Evolutionary conservation across 2,329 filamentous ascomycete species (phyloP).

Genomic region (Zasmidium angulare): DNA sequence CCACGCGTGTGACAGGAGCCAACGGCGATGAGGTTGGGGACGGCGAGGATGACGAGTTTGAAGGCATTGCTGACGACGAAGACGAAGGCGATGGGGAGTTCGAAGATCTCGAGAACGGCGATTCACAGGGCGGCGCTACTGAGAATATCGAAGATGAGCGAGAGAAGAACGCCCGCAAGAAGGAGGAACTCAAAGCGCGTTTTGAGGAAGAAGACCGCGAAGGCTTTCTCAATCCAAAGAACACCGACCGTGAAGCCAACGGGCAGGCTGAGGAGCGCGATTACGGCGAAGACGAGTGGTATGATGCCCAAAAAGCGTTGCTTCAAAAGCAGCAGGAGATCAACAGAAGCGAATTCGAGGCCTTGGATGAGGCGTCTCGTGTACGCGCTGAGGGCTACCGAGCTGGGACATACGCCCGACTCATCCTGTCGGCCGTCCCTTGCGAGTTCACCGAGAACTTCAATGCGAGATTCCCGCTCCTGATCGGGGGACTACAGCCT

Average conservation of each 20-base stretch:
- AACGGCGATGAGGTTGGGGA: conserved; percentile 52
- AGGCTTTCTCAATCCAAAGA: conserved; percentile 88
- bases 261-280: conserved; percentile 68
- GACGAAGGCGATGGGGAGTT: conserved; percentile 78
- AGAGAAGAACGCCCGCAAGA: conserved; percentile 83
- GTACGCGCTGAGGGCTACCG: conserved; percentile 84
- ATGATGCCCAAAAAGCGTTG: conserved; percentile 90
- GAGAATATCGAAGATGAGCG: conserved; percentile 61
- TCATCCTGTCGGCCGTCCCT: conserved; percentile 85
- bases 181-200: conserved; percentile 89
- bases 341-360: conserved; percentile 90
- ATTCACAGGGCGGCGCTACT: conserved; percentile 46
- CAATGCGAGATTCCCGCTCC: conserved; percentile 75
- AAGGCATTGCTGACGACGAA: conserved; percentile 51
- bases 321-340: conserved; percentile 96
- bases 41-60: conserved; percentile 51
- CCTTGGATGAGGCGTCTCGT: conserved; percentile 79
- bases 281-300: conserved; percentile 98
- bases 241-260: conserved; percentile 66
- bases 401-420: conserved; percentile 88
- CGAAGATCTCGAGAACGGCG: conserved; percentile 79
- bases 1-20: conserved; percentile 59
- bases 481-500: conserved; percentile 86
- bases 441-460: conserved; percentile 86
- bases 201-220: conserved; percentile 99